Conservation (phyloP, 208 protist genomes). For the Acanthamoeba culbertsoni region DNA sequence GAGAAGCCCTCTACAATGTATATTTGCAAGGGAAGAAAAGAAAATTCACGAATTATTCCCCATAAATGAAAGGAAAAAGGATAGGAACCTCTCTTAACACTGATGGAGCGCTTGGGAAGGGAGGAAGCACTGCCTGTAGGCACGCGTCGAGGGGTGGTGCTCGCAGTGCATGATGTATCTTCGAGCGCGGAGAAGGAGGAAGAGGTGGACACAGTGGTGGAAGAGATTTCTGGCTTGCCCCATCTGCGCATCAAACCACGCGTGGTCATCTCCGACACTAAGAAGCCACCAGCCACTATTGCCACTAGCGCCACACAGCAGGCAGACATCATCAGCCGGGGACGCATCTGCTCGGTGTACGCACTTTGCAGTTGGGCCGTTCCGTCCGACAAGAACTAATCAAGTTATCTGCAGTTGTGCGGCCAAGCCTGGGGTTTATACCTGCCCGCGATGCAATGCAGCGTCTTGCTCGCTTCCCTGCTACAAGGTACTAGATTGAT, state of each 20-base stretch:
- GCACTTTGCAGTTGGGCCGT: too few species aligned
- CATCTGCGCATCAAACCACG: background rate
- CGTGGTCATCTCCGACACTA: background rate
- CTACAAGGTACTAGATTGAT: conserved; percentile 38
- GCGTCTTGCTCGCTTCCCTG: background rate
- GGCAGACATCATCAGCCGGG: background rate
- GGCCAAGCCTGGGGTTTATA: background rate
- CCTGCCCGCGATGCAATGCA: background rate
- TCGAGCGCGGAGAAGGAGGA: background rate
- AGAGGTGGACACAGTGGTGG: background rate
- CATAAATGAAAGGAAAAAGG: too few species aligned
- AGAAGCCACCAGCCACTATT: background rate
- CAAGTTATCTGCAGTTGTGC: too few species aligned
- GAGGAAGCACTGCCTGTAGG: too few species aligned
- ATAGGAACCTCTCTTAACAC: too few species aligned
- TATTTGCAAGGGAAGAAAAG: background rate
- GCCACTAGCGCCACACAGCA: background rate
- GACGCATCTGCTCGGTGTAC: conserved; percentile 15
- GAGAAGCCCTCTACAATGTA: background rate
- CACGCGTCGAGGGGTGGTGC: background rate
- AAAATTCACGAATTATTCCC: too few species aligned
- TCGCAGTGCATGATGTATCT: background rate
- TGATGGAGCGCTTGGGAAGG: too few species aligned
- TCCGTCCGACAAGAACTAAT: too few species aligned
- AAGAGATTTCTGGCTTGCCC: background rate